These are phyloP conservation scores for Paramarasmius palmivorus DNA, from an alignment of 1,284 basidiomycete species.

Conservation along the genomic window DNA sequence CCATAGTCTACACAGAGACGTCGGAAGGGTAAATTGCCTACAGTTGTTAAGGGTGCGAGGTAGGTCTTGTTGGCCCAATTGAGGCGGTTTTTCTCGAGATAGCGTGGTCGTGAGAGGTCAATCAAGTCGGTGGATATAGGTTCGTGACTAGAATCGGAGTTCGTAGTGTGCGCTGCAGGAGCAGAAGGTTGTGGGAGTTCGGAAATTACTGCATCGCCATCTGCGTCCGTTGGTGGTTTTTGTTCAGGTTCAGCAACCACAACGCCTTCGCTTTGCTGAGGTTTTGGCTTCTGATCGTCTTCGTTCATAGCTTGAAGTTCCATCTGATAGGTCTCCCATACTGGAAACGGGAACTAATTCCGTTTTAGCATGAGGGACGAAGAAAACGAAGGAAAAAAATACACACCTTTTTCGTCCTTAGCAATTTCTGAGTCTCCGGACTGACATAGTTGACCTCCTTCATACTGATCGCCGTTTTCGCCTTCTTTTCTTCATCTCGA, in stretches of 20 bases:
- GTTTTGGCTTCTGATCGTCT: conserved; percentile 26
- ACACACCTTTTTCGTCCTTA: conserved; percentile 69
- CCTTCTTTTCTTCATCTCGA: conserved; percentile 55
- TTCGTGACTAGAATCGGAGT: conserved; percentile 10
- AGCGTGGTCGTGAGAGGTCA: conserved; percentile 38
- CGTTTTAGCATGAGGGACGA: conserved; percentile 4
- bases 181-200: no score
- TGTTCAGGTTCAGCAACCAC: conserved; percentile 33
- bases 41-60: conserved; percentile 93
- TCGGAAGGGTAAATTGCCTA: conserved; percentile 95
- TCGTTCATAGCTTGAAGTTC: conserved; percentile 50
- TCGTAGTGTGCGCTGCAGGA: not conserved
- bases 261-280: conserved; percentile 23
- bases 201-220: not conserved
- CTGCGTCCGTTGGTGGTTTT: conserved; percentile 18
- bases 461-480: conserved; percentile 46
- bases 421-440: conserved; percentile 52
- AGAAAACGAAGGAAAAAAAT: not conserved
- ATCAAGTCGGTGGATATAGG: conserved; percentile 32
- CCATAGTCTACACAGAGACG: conserved; percentile 86
- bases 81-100: conserved; percentile 84
- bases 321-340: conserved; percentile 68
- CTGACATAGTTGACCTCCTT: conserved; percentile 79
- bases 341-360: conserved; percentile 63
- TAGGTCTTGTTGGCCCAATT: conserved; percentile 91